phyloP scores from a whole-genome alignment of 169 alveolate species.

The Blepharisma undulans region DNA sequence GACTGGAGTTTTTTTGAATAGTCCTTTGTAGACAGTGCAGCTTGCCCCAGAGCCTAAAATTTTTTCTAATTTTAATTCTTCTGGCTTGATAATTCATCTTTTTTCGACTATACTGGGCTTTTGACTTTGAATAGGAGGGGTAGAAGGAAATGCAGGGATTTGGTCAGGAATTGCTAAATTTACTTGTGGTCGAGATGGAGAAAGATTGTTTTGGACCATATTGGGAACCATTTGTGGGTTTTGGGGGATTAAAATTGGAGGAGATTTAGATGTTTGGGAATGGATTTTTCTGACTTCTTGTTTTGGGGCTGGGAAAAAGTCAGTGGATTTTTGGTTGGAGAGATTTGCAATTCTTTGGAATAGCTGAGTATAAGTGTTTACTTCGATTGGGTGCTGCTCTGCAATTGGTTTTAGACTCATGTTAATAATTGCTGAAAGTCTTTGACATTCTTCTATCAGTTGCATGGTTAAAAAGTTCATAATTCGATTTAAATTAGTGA shows the following conservation, averaged over 20 bases:
- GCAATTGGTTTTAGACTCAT: not conserved
- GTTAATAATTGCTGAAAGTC: not conserved
- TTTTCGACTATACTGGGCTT: not conserved
- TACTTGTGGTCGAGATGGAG: not conserved
- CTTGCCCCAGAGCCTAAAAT: slow-evolving; percentile 53
- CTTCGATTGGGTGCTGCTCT: not conserved
- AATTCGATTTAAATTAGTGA: not conserved
- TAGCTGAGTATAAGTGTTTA: not conserved
- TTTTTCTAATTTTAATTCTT: slow-evolving; percentile 42
- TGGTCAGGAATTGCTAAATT: not conserved
- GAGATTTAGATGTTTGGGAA: not conserved
- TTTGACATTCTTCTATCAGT: slow-evolving; percentile 25
- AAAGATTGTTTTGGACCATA: not conserved
- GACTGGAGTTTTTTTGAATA: slow-evolving; percentile 51
- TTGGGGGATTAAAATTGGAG: not conserved
- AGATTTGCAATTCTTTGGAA: not conserved
- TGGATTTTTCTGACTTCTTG: not conserved
- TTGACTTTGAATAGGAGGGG: not conserved
- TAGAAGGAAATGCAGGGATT: not conserved
- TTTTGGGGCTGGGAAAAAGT: not conserved
- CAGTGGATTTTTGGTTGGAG: not conserved
- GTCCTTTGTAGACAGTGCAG: slow-evolving; percentile 54
- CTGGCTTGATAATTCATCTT: slow-evolving; percentile 49
- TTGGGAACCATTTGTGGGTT: not conserved
- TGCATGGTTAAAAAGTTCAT: slow-evolving; percentile 23